Evolutionary conservation across 495 filamentous ascomycete genomes (phyloP), one percentile per base, ranked within the genome.

Genomic region (Neurospora sp.): DNA sequence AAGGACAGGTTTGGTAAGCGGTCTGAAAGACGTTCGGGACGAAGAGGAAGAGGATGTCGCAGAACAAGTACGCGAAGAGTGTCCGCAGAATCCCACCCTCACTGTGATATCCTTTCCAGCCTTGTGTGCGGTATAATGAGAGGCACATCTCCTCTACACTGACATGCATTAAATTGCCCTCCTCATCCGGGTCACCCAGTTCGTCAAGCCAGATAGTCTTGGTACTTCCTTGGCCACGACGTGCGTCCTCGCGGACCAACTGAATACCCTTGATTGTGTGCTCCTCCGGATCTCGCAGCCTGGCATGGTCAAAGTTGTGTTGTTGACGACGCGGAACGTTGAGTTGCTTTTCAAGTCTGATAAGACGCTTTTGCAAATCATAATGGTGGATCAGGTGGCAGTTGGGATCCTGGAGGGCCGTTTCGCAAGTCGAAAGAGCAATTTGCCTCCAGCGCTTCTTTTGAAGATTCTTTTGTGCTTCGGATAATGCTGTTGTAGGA

Each of bases 21-120:
- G 95, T 99, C 79, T 98, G 94, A 82, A 98, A 99, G 74, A 98
- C 95, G 75, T 97, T 97, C 31, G 96, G 94, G 38, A 98, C 87
- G 82, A 97, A 97, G 41, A 94, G 87, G 83, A 98, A 98, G 7
- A 99, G 85, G 40, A 98, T 88, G 82, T 98, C 95, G 84, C 90
- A 94, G 83, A 99, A 97, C 27, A 99, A 88, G 76, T 94, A 94
- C 35, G 89, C 93, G 81, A 97, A 97, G 70, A 99, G 83, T 1
- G 96, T 99, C 48, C 94, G 88, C 35, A 98, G 82, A 78, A 99
- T 93, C 7, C 94, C 92, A 37, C 93, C 93, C 82, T 99, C 96
- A 38, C 89, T 89, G 81, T 99, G 96, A 78, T 94, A 97, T 16
- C 96, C 96, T 78, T 97, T 96, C 92, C 92, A 98, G 9, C 94